A percentile compares a stretch with the other conserved stretches of the same genome.
These are phyloP conservation scores for Fragilaria radians DNA, from an alignment of 108 stramenopile species.

Conservation along the genomic window DNA sequence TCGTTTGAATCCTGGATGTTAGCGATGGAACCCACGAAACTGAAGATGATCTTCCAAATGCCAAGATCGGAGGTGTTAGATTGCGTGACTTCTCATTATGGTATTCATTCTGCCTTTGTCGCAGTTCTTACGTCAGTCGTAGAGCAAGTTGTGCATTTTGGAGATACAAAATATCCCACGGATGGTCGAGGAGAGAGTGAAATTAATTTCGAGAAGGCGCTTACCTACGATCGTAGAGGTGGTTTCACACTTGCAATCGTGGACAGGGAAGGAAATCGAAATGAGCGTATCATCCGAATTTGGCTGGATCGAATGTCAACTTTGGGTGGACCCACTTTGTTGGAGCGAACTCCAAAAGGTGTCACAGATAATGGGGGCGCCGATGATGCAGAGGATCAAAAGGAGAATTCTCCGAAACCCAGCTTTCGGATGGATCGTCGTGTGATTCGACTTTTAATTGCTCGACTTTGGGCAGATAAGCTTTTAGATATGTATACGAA, in stretches of 20 bases:
- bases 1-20: constrained; percentile 32
- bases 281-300: constrained; percentile 23
- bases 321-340: constrained; percentile 68
- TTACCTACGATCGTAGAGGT: constrained; percentile 55
- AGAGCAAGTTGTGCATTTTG: constrained; percentile 79
- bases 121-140: constrained; percentile 66
- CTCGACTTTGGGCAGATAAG: constrained; percentile 73
- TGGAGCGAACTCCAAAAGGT: constrained; percentile 42
- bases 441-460: constrained; percentile 72
- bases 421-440: constrained; percentile 81
- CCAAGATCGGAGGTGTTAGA: constrained; percentile 61
- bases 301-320: constrained; percentile 41
- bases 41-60: constrained; percentile 52
- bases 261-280: constrained; percentile 13
- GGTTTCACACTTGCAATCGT: constrained; percentile 54
- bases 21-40: constrained; percentile 16
- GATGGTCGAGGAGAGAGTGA: constrained; percentile 66
- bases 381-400: constrained; percentile 11
- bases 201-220: constrained; percentile 44
- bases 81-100: constrained; percentile 43
- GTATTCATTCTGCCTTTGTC: constrained; percentile 62
- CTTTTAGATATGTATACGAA: too few relatives aligned
- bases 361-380: constrained; percentile 20
- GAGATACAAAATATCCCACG: constrained; percentile 49
- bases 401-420: constrained; percentile 14